Evolutionary conservation across 345 rosid species (phyloP).

Genomic region (Populus alba): DNA sequence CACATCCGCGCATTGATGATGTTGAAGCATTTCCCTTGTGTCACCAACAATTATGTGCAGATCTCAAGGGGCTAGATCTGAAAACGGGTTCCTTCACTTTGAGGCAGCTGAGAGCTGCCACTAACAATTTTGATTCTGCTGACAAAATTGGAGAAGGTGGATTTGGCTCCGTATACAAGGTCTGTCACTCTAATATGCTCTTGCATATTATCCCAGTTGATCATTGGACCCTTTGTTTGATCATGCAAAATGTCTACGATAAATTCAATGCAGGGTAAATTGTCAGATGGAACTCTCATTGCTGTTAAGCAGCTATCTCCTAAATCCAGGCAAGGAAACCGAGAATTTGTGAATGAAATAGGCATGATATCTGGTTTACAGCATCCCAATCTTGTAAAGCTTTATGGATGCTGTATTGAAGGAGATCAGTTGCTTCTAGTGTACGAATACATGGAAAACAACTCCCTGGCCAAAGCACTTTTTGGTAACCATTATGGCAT

Average conservation of each 20-base stretch:
- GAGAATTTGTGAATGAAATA: conserved; percentile 67
- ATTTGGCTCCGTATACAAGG: conserved; percentile 61
- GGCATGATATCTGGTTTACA: conserved; percentile 65
- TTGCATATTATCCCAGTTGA: background rate
- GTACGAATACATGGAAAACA: conserved; percentile 72
- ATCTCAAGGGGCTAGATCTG: conserved; percentile 12
- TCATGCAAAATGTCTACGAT: background rate
- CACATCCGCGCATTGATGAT: too few relatives aligned
- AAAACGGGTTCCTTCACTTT: conserved; percentile 37
- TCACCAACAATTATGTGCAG: conserved; percentile 11
- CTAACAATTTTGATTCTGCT: conserved; percentile 39
- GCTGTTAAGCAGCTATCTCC: conserved; percentile 79
- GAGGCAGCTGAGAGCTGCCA: conserved; percentile 50
- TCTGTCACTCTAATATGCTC: background rate
- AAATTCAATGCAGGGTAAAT: conserved; percentile 42
- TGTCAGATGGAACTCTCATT: conserved; percentile 53
- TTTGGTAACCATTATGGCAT: conserved; percentile 43
- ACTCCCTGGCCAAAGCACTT: conserved; percentile 51
- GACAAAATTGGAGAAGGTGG: conserved; percentile 70
- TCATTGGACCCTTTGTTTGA: background rate
- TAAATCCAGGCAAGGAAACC: conserved; percentile 66
- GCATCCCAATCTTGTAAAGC: conserved; percentile 70
- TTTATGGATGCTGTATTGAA: conserved; percentile 66
- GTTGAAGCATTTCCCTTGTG: too few relatives aligned
- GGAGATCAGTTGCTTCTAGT: conserved; percentile 54